Evolutionary conservation across 2,329 filamentous ascomycete species (phyloP).

Genomic region (Alternaria gansuensis): DNA sequence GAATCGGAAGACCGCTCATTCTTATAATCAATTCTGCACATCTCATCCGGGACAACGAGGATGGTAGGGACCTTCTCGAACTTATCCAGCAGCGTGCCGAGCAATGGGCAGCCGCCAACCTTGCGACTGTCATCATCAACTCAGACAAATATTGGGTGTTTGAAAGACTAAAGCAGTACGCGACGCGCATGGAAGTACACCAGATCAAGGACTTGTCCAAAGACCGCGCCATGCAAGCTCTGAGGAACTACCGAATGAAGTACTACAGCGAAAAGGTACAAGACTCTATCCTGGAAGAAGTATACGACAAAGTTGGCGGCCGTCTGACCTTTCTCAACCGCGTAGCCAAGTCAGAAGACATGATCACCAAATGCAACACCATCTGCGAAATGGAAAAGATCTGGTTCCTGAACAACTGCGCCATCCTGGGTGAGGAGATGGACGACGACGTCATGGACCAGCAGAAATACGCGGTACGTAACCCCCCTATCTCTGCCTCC

Average conservation of each 20-base stretch:
- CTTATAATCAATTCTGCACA: constrained; percentile 95
- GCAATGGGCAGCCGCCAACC: constrained; percentile 90
- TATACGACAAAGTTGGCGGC: constrained; percentile 88
- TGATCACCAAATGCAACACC: constrained; percentile 77
- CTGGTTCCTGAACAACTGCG: constrained; percentile 80
- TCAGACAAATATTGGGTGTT: constrained; percentile 99
- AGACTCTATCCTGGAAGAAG: constrained; percentile 69
- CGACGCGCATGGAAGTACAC: constrained; percentile 93
- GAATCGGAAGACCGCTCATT: constrained; percentile 75
- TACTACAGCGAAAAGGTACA: constrained; percentile 73
- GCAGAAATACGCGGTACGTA: constrained; percentile 88
- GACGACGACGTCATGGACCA: constrained; percentile 99
- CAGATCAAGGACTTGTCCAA: constrained; percentile 85
- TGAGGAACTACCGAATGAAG: constrained; percentile 80
- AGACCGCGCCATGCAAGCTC: constrained; percentile 75
- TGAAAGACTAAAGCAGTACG: constrained; percentile 89
- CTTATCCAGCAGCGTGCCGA: constrained; percentile 95
- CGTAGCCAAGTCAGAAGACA: constrained; percentile 85
- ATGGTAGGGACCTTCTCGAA: constrained; percentile 92
- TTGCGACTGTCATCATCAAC: constrained; percentile 94
- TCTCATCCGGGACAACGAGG: constrained; percentile 87
- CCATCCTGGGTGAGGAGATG: constrained; percentile 78
- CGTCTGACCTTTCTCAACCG: constrained; percentile 86
- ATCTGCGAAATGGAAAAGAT: constrained; percentile 77
- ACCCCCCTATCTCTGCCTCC: neutral